These are phyloP conservation scores for Lipomyces mesembrius DNA, from an alignment of 805 yeast species.

Conservation along the genomic window DNA sequence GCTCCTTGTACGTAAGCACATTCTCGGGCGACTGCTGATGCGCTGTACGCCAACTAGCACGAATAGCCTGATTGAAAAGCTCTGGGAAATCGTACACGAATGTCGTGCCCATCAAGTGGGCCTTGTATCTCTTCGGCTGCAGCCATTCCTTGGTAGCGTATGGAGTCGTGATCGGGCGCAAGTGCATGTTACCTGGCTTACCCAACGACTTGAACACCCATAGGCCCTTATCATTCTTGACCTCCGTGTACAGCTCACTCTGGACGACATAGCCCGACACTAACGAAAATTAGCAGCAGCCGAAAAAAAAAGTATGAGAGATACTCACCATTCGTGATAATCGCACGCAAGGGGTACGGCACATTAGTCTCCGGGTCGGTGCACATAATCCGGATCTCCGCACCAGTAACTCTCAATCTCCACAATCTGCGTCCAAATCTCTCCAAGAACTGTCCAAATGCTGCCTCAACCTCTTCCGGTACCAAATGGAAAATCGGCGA, in stretches of 20 bases:
- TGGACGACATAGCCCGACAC: constrained; percentile 97
- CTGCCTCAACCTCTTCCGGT: constrained; percentile 95
- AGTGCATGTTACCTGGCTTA: constrained; percentile 92
- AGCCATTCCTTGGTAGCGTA: constrained; percentile 97
- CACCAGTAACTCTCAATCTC: constrained; percentile 95
- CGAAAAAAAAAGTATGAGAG: neutral
- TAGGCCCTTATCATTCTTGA: constrained; percentile 87
- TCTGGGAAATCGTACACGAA: constrained; percentile 99
- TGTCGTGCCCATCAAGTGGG: constrained; percentile 97
- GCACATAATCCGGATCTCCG: constrained; percentile 95
- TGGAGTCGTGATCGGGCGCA: constrained; percentile 93
- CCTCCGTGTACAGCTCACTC: constrained; percentile 92
- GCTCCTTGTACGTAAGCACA: constrained; percentile 76
- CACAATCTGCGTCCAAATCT: constrained; percentile 96
- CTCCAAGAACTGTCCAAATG: constrained; percentile 96
- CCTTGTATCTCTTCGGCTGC: constrained; percentile 98
- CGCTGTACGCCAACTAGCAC: constrained; percentile 74
- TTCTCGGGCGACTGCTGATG: constrained; percentile 63
- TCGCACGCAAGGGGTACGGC: constrained; percentile 95
- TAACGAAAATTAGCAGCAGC: constrained; percentile 5
- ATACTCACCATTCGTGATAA: constrained; percentile 69
- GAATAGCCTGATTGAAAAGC: constrained; percentile 89
- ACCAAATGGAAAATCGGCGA: constrained; percentile 93
- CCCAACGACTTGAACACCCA: constrained; percentile 98
- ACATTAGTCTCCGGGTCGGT: constrained; percentile 84